A percentile compares a stretch with the other conserved stretches of the same genome.
Evolutionary conservation across 495 filamentous ascomycete genomes (phyloP).

Genomic region (Penicilliopsis zonata): DNA sequence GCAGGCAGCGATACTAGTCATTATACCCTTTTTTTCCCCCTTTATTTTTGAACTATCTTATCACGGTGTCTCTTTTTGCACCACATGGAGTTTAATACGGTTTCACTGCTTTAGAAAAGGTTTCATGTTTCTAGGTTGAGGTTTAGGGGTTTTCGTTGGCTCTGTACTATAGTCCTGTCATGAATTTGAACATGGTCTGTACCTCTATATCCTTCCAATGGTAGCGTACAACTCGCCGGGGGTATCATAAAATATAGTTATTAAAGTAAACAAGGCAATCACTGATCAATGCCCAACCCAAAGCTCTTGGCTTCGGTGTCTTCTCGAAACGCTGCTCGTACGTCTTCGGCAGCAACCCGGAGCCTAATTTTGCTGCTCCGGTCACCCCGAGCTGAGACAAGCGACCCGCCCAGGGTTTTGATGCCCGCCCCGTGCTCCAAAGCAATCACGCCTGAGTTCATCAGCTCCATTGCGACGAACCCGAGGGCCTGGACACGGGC

Average conservation of each 20-base stretch:
- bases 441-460: constrained; percentile 76
- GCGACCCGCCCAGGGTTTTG: constrained; percentile 19
- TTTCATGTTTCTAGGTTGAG: no score
- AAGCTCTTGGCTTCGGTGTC: constrained; percentile 76
- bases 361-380: constrained; percentile 77
- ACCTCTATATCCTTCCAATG: no score
- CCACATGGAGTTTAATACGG: background rate
- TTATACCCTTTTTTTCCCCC: constrained; percentile 4
- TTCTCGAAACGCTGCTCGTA: constrained; percentile 74
- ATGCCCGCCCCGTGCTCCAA: constrained; percentile 47
- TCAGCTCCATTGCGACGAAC: constrained; percentile 64
- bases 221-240: no score
- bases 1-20: constrained; percentile 51
- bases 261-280: constrained; percentile 5
- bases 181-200: no score
- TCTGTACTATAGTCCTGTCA: no score
- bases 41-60: background rate
- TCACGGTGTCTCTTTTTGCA: background rate
- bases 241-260: background rate
- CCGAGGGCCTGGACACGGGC: constrained; percentile 56
- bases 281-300: constrained; percentile 35
- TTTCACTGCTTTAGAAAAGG: background rate
- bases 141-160: no score
- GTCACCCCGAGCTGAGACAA: constrained; percentile 52
- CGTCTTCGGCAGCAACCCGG: constrained; percentile 79